Conservation (phyloP, 306 rosid genomes). For the Trifolium dubium region DNA sequence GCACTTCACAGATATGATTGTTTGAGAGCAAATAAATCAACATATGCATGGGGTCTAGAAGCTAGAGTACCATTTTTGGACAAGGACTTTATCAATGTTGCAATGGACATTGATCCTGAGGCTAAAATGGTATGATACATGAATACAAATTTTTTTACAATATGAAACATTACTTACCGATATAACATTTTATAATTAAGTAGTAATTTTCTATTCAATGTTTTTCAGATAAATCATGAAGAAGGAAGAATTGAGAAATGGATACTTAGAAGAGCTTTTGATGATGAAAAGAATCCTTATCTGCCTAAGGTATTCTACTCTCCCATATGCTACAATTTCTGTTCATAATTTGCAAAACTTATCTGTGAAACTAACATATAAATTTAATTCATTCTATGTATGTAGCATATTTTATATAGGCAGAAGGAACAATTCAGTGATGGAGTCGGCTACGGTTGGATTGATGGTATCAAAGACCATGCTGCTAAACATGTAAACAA, state of each 20-base stretch:
- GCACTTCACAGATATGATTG: conserved; percentile 92
- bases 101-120: conserved; percentile 89
- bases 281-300: conserved; percentile 86
- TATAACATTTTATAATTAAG: conserved; percentile 12
- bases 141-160: neutral
- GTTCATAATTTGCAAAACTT: neutral
- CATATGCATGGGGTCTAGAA: conserved; percentile 97
- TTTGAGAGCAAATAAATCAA: conserved; percentile 86
- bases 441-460: conserved; percentile 98
- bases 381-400: conserved; percentile 39
- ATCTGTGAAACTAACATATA: conserved; percentile 34
- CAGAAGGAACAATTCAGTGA: conserved; percentile 98
- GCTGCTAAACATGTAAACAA: conserved; percentile 76
- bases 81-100: conserved; percentile 72
- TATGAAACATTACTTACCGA: conserved; percentile 23
- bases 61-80: conserved; percentile 95
- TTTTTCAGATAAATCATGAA: conserved; percentile 68
- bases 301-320: conserved; percentile 74
- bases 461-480: conserved; percentile 89
- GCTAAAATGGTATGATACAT: conserved; percentile 61
- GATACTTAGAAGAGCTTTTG: conserved; percentile 87
- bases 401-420: conserved; percentile 89
- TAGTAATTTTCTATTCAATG: neutral
- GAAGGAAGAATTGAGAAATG: conserved; percentile 88
- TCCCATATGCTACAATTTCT: neutral